Percentiles rank a stretch among this genome's conserved stretches.
These are phyloP conservation scores for Metroxylon sagu DNA, from an alignment of 176 grass and related monocot species.

Conservation along the genomic window DNA sequence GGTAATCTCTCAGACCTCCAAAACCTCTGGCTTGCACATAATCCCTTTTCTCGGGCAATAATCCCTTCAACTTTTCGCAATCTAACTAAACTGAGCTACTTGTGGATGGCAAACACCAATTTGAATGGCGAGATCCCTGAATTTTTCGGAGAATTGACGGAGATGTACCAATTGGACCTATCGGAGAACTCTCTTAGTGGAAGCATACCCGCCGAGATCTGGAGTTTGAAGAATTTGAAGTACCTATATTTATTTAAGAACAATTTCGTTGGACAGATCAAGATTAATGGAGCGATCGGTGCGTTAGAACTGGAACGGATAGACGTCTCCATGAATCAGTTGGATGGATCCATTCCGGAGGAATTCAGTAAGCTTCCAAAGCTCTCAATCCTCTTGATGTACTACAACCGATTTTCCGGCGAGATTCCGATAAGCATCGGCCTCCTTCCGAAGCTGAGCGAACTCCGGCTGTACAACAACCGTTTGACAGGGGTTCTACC, in stretches of 20 bases:
- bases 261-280: slow-evolving; percentile 23
- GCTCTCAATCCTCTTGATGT: slow-evolving; percentile 14
- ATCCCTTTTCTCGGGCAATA: slow-evolving; percentile 7
- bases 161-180: slow-evolving; percentile 26
- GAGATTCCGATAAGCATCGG: slow-evolving; percentile 66
- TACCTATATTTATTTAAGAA: neutral
- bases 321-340: slow-evolving; percentile 37
- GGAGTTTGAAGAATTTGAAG: slow-evolving; percentile 43
- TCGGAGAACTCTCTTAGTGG: slow-evolving; percentile 22
- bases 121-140: slow-evolving; percentile 35
- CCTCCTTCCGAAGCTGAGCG: slow-evolving; percentile 16
- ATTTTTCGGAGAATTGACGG: slow-evolving; percentile 19
- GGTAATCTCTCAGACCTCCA: slow-evolving; percentile 36
- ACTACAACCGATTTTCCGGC: slow-evolving; percentile 42
- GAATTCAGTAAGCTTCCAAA: slow-evolving; percentile 39
- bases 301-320: slow-evolving; percentile 12
- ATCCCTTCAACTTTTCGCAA: slow-evolving; percentile 51
- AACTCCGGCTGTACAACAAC: slow-evolving; percentile 27
- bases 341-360: slow-evolving; percentile 51
- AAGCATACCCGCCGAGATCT: slow-evolving; percentile 43
- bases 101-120: slow-evolving; percentile 1
- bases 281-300: slow-evolving; percentile 15
- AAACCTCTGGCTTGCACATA: slow-evolving; percentile 10
- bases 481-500: slow-evolving; percentile 47
- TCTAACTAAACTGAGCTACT: slow-evolving; percentile 9